A percentile compares a stretch with the other conserved stretches of the same genome.
Conservation (phyloP, 2,329 filamentous ascomycete species). For the Nemania abortiva region DNA sequence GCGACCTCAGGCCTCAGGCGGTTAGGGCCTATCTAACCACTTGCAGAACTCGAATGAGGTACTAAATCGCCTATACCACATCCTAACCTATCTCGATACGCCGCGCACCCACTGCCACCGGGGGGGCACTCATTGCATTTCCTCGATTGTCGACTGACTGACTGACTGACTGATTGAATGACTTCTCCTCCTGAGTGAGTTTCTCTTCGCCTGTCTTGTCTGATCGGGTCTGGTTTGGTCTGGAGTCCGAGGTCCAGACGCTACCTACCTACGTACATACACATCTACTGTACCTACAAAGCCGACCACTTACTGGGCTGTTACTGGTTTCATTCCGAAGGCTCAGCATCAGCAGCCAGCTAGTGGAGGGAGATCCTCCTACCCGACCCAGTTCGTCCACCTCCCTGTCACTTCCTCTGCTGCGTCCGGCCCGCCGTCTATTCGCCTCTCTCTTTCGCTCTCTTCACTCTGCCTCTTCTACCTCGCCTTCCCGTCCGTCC, state of each 20-base stretch:
- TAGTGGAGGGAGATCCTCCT: conserved; percentile 14
- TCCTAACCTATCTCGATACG: too few species aligned
- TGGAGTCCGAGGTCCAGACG: neutral
- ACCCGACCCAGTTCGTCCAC: conserved; percentile 16
- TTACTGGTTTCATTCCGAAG: conserved; percentile 13
- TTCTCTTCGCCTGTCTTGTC: neutral
- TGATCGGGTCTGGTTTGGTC: too few species aligned
- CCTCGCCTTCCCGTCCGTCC: neutral
- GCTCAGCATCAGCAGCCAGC: neutral
- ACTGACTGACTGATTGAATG: too few species aligned
- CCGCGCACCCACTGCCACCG: too few species aligned
- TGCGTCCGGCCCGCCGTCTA: conserved; percentile 15
- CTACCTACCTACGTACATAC: neutral
- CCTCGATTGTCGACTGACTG: neutral
- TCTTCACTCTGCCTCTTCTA: conserved; percentile 1
- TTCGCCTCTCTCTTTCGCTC: conserved; percentile 18
- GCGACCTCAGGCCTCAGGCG: conserved; percentile 10
- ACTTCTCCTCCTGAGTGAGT: too few species aligned
- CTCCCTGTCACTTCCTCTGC: conserved; percentile 24
- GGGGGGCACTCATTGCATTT: neutral
- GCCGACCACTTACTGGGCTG: neutral
- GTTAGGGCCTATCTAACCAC: conserved; percentile 33
- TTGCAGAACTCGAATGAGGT: conserved; percentile 23
- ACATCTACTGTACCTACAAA: neutral
- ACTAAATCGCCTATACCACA: conserved; percentile 1